Evolutionary conservation across 768 basidiomycete species (phyloP).

Genomic region (Tricholoma furcatifolium): DNA sequence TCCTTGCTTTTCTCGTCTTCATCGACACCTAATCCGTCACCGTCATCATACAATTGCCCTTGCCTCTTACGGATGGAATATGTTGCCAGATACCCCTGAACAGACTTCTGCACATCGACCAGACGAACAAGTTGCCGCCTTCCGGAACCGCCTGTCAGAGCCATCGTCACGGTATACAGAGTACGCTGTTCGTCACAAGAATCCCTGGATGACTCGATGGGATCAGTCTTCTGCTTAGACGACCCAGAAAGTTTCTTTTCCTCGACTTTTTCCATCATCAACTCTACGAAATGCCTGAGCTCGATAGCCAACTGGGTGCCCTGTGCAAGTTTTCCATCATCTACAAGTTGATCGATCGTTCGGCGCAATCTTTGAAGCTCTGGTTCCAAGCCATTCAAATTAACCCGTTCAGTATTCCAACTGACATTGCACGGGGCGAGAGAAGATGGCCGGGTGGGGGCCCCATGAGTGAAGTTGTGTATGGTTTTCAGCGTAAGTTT

Average conservation of each 20-base stretch:
- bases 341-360: conserved; percentile 23
- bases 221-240: conserved; percentile 8
- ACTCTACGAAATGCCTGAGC: conserved; percentile 24
- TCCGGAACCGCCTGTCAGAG: conserved; percentile 10
- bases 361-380: conserved; percentile 24
- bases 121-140: conserved; percentile 32
- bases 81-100: conserved; percentile 24
- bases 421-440: conserved; percentile 6
- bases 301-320: conserved; percentile 21
- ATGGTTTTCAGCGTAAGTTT: conserved; percentile 26
- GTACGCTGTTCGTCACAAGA: conserved; percentile 14
- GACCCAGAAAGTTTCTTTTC: conserved; percentile 17
- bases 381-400: conserved; percentile 15
- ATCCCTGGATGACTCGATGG: conserved; percentile 11
- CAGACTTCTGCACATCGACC: conserved; percentile 36
- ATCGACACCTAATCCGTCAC: neutral
- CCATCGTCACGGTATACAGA: conserved; percentile 18
- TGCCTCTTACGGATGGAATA: neutral
- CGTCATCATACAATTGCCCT: neutral
- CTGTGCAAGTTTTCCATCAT: conserved; percentile 21
- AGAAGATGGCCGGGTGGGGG: neutral
- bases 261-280: conserved; percentile 27
- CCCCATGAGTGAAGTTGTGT: neutral
- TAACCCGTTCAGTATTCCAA: conserved; percentile 13
- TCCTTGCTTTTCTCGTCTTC: conserved; percentile 5